Percentiles rank a stretch among this genome's conserved stretches.
Evolutionary conservation across 2,329 filamentous ascomycete genomes (phyloP).

Genomic region (Mycogone perniciosa): DNA sequence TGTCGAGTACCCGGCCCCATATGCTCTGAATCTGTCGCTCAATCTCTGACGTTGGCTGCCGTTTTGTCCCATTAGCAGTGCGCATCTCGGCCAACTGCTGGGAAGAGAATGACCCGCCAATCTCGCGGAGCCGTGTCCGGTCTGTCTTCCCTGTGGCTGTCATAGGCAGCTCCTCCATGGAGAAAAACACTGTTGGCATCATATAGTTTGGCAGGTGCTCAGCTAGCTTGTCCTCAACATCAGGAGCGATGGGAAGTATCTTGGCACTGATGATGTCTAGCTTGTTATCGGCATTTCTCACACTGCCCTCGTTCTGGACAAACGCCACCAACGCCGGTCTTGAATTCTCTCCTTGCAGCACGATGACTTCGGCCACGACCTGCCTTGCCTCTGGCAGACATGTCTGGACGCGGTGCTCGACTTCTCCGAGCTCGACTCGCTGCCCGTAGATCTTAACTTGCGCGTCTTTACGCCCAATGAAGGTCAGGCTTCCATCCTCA

Average conservation of each 20-base stretch:
- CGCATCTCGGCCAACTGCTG: slow-evolving; percentile 29
- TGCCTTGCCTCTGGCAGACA: not conserved
- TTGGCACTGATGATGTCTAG: too few relatives aligned
- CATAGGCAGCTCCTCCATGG: slow-evolving; percentile 31
- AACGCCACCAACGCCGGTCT: not conserved
- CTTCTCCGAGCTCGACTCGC: slow-evolving; percentile 2
- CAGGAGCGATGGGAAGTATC: not conserved
- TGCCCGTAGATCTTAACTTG: slow-evolving; percentile 4
- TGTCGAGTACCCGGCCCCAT: too few relatives aligned
- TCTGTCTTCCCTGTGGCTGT: slow-evolving; percentile 1
- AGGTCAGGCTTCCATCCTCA: not conserved
- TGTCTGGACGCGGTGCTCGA: not conserved
- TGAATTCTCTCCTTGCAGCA: not conserved
- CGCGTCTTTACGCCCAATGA: slow-evolving; percentile 1
- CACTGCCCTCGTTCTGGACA: too few relatives aligned
- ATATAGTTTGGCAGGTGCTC: slow-evolving; percentile 29
- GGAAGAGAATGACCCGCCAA: slow-evolving; percentile 21
- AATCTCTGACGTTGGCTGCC: too few relatives aligned
- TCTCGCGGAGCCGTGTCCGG: slow-evolving; percentile 1
- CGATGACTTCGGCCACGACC: not conserved
- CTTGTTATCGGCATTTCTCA: too few relatives aligned
- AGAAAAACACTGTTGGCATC: slow-evolving; percentile 35
- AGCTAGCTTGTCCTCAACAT: not conserved
- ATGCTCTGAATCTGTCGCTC: too few relatives aligned
- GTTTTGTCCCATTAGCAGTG: not conserved